phyloP scores from a whole-genome alignment of 2,329 filamentous ascomycete species.

The Aspergillus japonicus region DNA sequence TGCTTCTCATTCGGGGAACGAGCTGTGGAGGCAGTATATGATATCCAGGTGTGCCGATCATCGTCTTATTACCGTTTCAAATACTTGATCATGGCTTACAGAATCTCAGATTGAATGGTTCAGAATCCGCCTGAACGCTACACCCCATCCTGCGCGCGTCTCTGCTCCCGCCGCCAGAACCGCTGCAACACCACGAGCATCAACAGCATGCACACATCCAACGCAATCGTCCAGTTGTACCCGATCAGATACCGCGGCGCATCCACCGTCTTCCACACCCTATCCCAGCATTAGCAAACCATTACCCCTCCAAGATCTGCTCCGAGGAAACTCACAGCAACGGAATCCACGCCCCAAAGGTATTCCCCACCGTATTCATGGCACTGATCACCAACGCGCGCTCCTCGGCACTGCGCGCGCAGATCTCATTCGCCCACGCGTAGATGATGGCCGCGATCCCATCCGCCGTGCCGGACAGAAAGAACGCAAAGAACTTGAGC shows the following conservation, averaged over 20 bases:
- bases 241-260: slow-evolving; percentile 29
- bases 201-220: slow-evolving; percentile 29
- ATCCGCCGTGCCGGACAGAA: slow-evolving; percentile 21
- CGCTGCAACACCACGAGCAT: slow-evolving; percentile 20
- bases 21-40: too few relatives aligned
- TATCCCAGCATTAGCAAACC: background rate
- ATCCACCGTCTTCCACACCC: slow-evolving; percentile 30
- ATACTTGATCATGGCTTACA: too few relatives aligned
- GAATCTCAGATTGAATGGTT: too few relatives aligned
- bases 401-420: slow-evolving; percentile 34
- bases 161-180: slow-evolving; percentile 21
- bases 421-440: slow-evolving; percentile 27
- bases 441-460: slow-evolving; percentile 25
- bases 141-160: background rate
- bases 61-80: fast-evolving
- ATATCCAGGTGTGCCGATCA: too few relatives aligned
- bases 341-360: slow-evolving; percentile 30
- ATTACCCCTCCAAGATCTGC: too few relatives aligned
- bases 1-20: too few relatives aligned
- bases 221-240: slow-evolving; percentile 29
- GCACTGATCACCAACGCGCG: slow-evolving; percentile 25
- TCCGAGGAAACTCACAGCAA: slow-evolving; percentile 27
- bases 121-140: too few relatives aligned
- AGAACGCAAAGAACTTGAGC: too few relatives aligned
- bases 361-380: slow-evolving; percentile 34